A percentile compares a stretch with the other conserved stretches of the same genome.
Conservation (phyloP, 106 monocot genomes). For the Phalaenopsis aphrodite region DNA sequence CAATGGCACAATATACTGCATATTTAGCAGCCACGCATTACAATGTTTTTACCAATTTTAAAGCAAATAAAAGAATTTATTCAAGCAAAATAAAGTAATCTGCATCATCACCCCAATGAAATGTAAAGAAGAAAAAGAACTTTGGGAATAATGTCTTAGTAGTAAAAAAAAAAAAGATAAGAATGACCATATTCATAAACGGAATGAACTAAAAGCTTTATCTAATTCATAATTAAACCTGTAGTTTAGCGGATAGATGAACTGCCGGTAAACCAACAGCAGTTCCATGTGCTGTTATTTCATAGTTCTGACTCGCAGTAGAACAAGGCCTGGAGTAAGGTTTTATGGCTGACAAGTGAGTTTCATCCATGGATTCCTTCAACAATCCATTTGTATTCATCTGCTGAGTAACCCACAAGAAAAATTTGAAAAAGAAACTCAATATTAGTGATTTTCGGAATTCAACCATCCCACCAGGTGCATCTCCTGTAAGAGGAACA, state of each 20-base stretch:
- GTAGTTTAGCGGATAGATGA: conserved; percentile 82
- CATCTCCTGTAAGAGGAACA: conserved; percentile 57
- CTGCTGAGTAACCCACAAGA: conserved; percentile 61
- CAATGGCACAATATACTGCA: background rate
- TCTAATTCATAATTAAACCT: conserved; percentile 29
- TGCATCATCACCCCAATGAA: background rate
- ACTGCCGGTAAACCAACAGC: conserved; percentile 70
- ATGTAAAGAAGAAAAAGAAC: background rate
- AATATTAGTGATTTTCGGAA: conserved; percentile 84
- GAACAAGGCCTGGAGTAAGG: conserved; percentile 43
- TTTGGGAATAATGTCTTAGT: background rate
- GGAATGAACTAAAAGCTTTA: background rate
- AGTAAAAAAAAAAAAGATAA: background rate
- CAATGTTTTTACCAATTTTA: background rate
- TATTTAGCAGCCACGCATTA: background rate
- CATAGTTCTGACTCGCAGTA: conserved; percentile 60
- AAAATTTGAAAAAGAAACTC: conserved; percentile 99
- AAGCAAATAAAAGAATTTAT: background rate
- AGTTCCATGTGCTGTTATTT: conserved; percentile 49
- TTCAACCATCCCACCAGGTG: conserved; percentile 98
- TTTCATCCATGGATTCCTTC: conserved; percentile 19
- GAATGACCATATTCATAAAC: background rate
- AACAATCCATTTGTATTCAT: conserved; percentile 40
- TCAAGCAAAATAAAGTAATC: background rate
- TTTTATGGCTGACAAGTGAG: conserved; percentile 54